phyloP scores from a whole-genome alignment of 257 asterid genomes.

The Solanum pinnatisectum region DNA sequence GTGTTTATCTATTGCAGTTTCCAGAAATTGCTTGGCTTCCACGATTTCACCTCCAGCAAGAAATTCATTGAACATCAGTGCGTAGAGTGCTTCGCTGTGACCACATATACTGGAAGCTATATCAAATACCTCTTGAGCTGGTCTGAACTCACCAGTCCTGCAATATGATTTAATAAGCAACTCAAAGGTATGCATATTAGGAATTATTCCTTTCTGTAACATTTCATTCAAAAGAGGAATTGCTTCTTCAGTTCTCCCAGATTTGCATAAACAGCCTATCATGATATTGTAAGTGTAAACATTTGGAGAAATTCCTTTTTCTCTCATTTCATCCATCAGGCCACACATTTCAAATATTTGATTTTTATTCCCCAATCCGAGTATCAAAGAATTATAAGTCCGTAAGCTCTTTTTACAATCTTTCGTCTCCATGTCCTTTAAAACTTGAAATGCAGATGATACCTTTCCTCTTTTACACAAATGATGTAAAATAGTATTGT shows the following conservation, averaged over 20 bases:
- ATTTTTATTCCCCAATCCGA: constrained; percentile 54
- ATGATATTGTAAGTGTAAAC: constrained; percentile 63
- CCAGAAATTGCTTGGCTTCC: constrained; percentile 65
- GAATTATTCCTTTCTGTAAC: constrained; percentile 59
- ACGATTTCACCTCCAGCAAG: constrained; percentile 65
- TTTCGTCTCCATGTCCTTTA: constrained; percentile 86
- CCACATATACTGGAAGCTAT: constrained; percentile 51
- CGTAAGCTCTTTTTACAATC: constrained; percentile 70
- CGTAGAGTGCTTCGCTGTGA: constrained; percentile 52
- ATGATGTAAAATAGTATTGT: constrained; percentile 51
- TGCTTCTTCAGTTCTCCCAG: constrained; percentile 75
- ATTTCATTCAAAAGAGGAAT: constrained; percentile 69
- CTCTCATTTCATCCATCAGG: constrained; percentile 83
- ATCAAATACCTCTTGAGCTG: constrained; percentile 76
- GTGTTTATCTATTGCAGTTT: constrained; percentile 55
- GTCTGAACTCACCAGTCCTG: constrained; percentile 77
- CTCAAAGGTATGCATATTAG: constrained; percentile 51
- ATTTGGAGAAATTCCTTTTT: constrained; percentile 67
- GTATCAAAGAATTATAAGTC: constrained; percentile 70
- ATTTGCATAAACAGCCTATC: constrained; percentile 59
- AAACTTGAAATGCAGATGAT: constrained; percentile 92
- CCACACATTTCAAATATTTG: constrained; percentile 88
- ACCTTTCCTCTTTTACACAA: constrained; percentile 74
- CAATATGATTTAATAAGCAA: constrained; percentile 66
- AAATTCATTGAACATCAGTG: constrained; percentile 59